Base-by-base conservation (phyloP, 352 stramenopile genomes). In the Phytophthora quininea region DNA sequence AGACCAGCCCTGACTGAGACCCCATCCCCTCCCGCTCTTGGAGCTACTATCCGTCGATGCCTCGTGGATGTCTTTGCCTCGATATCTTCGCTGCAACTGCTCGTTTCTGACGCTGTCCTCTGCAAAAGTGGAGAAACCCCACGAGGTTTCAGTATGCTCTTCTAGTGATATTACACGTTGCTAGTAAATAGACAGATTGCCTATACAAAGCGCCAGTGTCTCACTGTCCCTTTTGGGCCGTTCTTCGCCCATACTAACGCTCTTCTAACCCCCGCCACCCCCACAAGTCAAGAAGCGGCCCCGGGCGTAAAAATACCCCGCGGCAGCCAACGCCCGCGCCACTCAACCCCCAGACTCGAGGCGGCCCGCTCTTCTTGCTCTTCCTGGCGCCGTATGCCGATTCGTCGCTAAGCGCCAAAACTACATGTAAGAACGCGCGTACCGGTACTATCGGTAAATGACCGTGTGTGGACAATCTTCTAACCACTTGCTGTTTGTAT, bases 261-360 rank as follows among this genome's bases (percentile, higher is more conserved):
- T 37, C 24, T 69, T 45, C 57, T 64, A 62, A 63, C 53, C 10
- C 27, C 48, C 56, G 62, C 62, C 56, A 24, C 58, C 53, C 56
- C 43, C 54, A 71, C 56, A 66, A 71, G 57, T 45, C 60, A 66
- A 70, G 54, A 67, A 66, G 62, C 49, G 42, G 66, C 56, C 59
- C 64, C 48, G 40, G 40, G 46, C 12, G 57, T 62, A 71, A 64
- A 74, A 75, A 69, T 68, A 75, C 62, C 59, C 19, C 46, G 55
- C 38, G 12, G 45, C 35, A 31, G 43, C 52, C 54, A 24, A 30
- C 52, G 19, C 15, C 32, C 49, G 49, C 45, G 37, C 19, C 19
- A 24, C 19, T 24, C 19, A 24, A 24, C 19, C 19, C 19, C 19
- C 19, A 24, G 19, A 24, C 19, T 24, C 19, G 19, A 24, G 19